phyloP scores from a whole-genome alignment of 192 early-diverging fungal species.

The Coemansia asiatica region DNA sequence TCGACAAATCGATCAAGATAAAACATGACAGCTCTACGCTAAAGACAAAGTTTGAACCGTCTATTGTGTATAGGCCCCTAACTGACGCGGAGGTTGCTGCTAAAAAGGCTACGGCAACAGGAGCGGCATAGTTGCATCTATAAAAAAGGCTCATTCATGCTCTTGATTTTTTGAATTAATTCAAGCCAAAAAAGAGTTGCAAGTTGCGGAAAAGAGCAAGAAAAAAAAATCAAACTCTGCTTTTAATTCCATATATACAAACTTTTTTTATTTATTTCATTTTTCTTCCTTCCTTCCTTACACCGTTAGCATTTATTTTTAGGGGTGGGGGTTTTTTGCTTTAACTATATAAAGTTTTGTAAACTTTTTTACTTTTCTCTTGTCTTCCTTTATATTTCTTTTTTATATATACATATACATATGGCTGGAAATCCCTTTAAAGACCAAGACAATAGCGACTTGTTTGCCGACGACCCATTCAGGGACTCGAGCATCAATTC shows the following conservation, averaged over 20 bases:
- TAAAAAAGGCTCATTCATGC: neutral
- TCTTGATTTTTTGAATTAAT: conserved; percentile 1
- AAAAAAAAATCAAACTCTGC: too few relatives aligned
- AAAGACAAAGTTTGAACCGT: conserved; percentile 25
- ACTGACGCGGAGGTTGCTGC: conserved; percentile 47
- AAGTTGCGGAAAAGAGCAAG: too few relatives aligned
- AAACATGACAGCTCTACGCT: conserved; percentile 13
- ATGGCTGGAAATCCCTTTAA: conserved; percentile 54
- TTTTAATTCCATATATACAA: neutral
- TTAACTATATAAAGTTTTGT: neutral
- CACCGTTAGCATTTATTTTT: neutral
- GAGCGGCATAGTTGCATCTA: neutral
- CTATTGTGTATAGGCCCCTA: conserved; percentile 31
- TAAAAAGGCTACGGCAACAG: conserved; percentile 17
- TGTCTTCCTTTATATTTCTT: conserved; percentile 8
- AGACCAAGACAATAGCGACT: conserved; percentile 38
- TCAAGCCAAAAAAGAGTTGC: neutral
- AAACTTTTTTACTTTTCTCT: neutral
- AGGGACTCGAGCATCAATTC: conserved; percentile 26
- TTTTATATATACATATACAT: neutral
- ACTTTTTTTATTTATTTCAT: neutral
- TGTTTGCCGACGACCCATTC: conserved; percentile 45
- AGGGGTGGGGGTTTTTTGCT: too few relatives aligned
- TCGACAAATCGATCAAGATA: neutral
- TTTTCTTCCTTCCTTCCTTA: conserved; percentile 7